Conservation (phyloP, 192 early-diverging fungal species). For the Coemansia sp. region DNA sequence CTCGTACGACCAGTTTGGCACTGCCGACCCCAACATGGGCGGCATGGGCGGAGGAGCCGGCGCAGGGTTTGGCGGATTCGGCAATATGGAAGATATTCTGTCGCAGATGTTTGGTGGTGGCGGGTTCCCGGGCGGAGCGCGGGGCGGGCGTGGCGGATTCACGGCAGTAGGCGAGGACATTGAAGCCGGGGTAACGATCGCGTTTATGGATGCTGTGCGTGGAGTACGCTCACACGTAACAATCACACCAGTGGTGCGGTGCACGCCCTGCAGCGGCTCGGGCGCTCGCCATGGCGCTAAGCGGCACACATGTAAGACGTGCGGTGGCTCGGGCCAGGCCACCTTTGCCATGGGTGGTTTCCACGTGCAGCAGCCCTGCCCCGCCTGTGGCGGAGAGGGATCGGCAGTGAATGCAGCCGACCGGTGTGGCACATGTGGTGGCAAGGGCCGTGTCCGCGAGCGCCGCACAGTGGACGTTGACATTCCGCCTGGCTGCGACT, state of each 20-base stretch:
- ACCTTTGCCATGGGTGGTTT: conserved; percentile 85
- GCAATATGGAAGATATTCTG: conserved; percentile 66
- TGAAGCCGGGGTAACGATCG: conserved; percentile 64
- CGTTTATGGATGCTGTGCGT: conserved; percentile 91
- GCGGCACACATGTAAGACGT: conserved; percentile 69
- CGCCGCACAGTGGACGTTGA: conserved; percentile 71
- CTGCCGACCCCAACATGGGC: conserved; percentile 44
- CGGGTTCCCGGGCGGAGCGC: conserved; percentile 47
- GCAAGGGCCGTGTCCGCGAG: conserved; percentile 78
- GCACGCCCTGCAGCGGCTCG: conserved; percentile 76
- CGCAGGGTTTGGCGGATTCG: conserved; percentile 55
- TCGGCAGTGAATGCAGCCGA: conserved; percentile 64
- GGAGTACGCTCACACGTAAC: conserved; percentile 70
- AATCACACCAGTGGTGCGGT: conserved; percentile 68
- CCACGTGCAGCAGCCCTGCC: conserved; percentile 85
- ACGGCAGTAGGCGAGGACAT: conserved; percentile 64
- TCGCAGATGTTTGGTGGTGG: conserved; percentile 74
- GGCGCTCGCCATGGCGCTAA: conserved; percentile 80
- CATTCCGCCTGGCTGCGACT: conserved; percentile 85
- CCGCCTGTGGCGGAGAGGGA: conserved; percentile 84
- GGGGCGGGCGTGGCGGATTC: conserved; percentile 40
- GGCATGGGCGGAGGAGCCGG: conserved; percentile 51
- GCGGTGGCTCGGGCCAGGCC: conserved; percentile 83
- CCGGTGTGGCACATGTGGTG: conserved; percentile 77
- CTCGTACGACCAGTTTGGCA: conserved; percentile 92